Base-by-base conservation (phyloP, 148 eudicot genomes). In the Rhododendron henanense region DNA sequence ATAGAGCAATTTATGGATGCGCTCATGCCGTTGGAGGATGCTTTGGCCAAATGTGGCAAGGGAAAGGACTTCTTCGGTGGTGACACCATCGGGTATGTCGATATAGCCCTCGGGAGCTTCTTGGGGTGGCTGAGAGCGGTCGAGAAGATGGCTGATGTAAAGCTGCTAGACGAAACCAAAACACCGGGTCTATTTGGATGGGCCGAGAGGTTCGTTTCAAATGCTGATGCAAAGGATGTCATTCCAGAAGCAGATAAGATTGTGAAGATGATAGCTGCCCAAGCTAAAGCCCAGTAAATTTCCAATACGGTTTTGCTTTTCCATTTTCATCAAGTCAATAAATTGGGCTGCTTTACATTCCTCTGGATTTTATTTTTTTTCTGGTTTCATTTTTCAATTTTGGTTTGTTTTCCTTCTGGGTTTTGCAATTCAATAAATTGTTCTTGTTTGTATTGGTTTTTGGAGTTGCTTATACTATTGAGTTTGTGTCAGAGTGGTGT, bases 51-150 rank as follows among this genome's bases (percentile, higher is more conserved):
- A 51, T 81, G 85, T 18, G 83, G 90, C 86, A 85, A 90, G 51
- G 90, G 88, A 16, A 87, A 85, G 75, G 83, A 67, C 6, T 90
- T 74, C 81, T 90, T 90, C 15, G 85, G 90, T 1, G 75, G 75
- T 31, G 75, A 69, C 6, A 28, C 37, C 75, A 69, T 69, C 7
- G 93, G 94, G 1, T 92, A 53, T 80, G 41, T 92, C 0, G 92
- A 92, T 47, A 86, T 92, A 59, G 89, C 86, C 31, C 21, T 91
- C 2, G 91, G 93, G 31, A 16, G 90, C 82, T 81, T 25, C 84
- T 81, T 93, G 83, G 87, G 81, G 18, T 85, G 88, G 90, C 21
- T 91, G 2, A 86, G 71, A 23, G 88, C 69, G 1, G 14, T 6
- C 0, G 91, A 88, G 73, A 85, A 18, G 41, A 19, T 89, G 69